Base-by-base conservation (phyloP, 805 yeast species). In the Hanseniaspora singularis region DNA sequence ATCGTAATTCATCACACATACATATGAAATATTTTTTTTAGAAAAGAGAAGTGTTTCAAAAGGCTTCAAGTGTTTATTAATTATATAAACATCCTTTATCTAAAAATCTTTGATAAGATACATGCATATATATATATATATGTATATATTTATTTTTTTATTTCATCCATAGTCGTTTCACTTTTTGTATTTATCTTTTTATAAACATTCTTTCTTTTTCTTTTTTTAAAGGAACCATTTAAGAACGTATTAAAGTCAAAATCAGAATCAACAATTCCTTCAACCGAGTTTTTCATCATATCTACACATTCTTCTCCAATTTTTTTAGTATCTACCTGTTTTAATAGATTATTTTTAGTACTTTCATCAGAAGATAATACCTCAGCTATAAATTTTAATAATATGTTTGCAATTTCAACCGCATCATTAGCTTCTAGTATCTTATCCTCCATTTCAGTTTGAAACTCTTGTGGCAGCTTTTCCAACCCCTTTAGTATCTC, bases 191-290 rank as follows among this genome's bases (percentile, higher is more conserved):
- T 26, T 11, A 26, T 8, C 28, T 26, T 26, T 26, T 26, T 26
- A 26, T 26, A 26, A 26, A 11, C 11, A 26, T 26, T 26, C 11
- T 36, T 36, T 36, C 39, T 23, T 24, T 37, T 37, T 28, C 26
- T 44, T 38, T 34, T 44, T 15, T 30, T 44, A 22, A 44, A 44
- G 10, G 26, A 27, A 2, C 48, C 48, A 2, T 39, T 40, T 23
- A 44, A 18, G 22, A 44, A 44, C 10, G 10, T 37, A 1, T 33
- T 38, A 24, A 44, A 44, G 14, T 44, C 39, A 44, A 44, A 44
- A 38, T 30, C 24, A 4, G 48, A 37, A 22, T 44, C 41, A 2
- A 44, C 48, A 3, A 44, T 16, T 28, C 41, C 48, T 44, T 39
- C 39, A 15, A 44, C 41, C 3, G 48, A 36, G 33, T 44, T 44